Conservation (phyloP, 441 rosid species). For the Eruca vesicaria region DNA sequence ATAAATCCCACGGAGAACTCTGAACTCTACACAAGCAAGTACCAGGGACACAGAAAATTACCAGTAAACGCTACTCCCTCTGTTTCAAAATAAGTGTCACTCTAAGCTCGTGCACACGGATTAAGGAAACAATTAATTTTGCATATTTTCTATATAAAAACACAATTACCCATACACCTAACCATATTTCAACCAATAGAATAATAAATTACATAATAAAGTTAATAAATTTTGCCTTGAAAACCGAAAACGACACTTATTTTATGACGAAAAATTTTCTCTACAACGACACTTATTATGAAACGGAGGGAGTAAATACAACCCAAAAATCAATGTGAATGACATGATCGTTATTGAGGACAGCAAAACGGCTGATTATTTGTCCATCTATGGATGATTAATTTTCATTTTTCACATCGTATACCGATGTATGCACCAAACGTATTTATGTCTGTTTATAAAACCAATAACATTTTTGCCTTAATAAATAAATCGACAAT, state of each 20-base stretch:
- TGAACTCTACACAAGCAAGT: slow-evolving; percentile 5
- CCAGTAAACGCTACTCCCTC: slow-evolving; percentile 7
- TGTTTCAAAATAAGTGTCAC: too few relatives aligned
- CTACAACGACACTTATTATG: too few relatives aligned
- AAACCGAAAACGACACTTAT: too few relatives aligned
- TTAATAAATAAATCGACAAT: background rate
- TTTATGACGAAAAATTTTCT: too few relatives aligned
- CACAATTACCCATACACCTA: too few relatives aligned
- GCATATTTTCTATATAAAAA: too few relatives aligned
- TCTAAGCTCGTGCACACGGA: too few relatives aligned
- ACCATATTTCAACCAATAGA: too few relatives aligned
- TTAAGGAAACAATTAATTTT: too few relatives aligned
- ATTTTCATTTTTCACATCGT: background rate
- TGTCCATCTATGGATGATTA: slow-evolving; percentile 5
- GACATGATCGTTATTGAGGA: slow-evolving; percentile 5
- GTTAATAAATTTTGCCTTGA: too few relatives aligned
- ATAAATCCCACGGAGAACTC: background rate
- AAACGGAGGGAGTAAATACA: too few relatives aligned
- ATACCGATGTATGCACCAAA: background rate
- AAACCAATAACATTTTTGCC: background rate
- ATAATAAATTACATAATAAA: too few relatives aligned
- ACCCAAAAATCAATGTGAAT: slow-evolving; percentile 27
- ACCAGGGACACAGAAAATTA: slow-evolving; percentile 27
- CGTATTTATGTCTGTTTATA: slow-evolving; percentile 23
- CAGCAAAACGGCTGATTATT: slow-evolving; percentile 27